These are phyloP conservation scores for Coleophoma cylindrospora DNA, from an alignment of 2,329 filamentous ascomycete genomes.

Conservation along the genomic window DNA sequence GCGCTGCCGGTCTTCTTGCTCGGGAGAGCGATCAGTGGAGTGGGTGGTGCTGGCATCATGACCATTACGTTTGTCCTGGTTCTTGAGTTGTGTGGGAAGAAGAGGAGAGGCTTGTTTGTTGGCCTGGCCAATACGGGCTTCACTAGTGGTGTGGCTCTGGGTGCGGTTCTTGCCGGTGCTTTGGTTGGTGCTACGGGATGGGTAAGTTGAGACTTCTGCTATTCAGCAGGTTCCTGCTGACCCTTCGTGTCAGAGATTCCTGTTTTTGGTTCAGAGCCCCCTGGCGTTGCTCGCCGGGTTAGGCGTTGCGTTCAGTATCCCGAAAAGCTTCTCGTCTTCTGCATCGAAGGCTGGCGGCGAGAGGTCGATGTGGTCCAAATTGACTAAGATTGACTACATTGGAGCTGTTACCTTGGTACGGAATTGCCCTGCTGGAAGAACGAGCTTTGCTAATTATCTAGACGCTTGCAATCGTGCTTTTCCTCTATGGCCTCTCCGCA, in stretches of 20 bases:
- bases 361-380: slow-evolving; percentile 42
- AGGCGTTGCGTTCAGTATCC: slow-evolving; percentile 61
- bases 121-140: slow-evolving; percentile 70
- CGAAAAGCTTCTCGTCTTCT: slow-evolving; percentile 32
- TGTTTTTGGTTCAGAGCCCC: slow-evolving; percentile 72
- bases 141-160: slow-evolving; percentile 66
- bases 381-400: slow-evolving; percentile 68
- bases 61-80: slow-evolving; percentile 71
- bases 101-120: slow-evolving; percentile 66
- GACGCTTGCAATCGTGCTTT: slow-evolving; percentile 61
- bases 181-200: slow-evolving; percentile 62
- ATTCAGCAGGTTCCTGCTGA: slow-evolving; percentile 3
- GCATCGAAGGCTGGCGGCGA: slow-evolving; percentile 29
- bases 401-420: slow-evolving; percentile 62
- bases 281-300: slow-evolving; percentile 55
- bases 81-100: slow-evolving; percentile 65
- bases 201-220: slow-evolving; percentile 40
- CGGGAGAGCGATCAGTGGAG: slow-evolving; percentile 63
- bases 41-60: slow-evolving; percentile 68
- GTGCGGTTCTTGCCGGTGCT: slow-evolving; percentile 65
- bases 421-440: background rate
- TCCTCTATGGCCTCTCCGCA: slow-evolving; percentile 67
- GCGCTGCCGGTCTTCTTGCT: slow-evolving; percentile 60
- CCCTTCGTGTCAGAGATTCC: slow-evolving; percentile 46
- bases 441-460: slow-evolving; percentile 26